These are phyloP conservation scores for Thalassiosira gravida DNA, from an alignment of 352 stramenopile species.

Conservation along the genomic window DNA sequence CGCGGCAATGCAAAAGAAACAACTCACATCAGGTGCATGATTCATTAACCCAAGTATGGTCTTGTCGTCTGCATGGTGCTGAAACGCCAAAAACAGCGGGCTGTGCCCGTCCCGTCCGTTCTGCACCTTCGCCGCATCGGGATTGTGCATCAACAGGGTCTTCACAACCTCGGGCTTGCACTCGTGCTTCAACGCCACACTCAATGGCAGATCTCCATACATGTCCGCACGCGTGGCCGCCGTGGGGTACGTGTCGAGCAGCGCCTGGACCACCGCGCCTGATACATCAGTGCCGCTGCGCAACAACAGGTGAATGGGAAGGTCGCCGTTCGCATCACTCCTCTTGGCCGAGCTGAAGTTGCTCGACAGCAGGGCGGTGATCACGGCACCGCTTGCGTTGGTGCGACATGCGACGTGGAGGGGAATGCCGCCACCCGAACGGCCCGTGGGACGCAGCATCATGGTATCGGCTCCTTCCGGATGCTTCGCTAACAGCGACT, in stretches of 20 bases:
- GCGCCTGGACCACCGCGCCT: constrained; percentile 78
- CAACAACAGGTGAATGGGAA: constrained; percentile 82
- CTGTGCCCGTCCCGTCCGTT: constrained; percentile 81
- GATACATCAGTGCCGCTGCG: constrained; percentile 80
- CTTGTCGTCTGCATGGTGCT: constrained; percentile 82
- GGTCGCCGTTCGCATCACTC: constrained; percentile 83
- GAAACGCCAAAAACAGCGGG: constrained; percentile 80
- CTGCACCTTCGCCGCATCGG: constrained; percentile 73
- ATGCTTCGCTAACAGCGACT: constrained; percentile 77
- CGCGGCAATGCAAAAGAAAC: no score
- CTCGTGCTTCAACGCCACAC: constrained; percentile 78
- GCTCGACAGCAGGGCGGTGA: constrained; percentile 77
- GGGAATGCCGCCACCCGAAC: constrained; percentile 79
- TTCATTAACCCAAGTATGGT: constrained; percentile 86
- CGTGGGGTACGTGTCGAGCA: constrained; percentile 79
- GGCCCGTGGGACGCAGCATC: constrained; percentile 75
- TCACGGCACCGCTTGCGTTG: constrained; percentile 72
- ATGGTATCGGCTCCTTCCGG: constrained; percentile 84
- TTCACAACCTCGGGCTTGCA: constrained; percentile 82
- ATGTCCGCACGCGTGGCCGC: constrained; percentile 82
- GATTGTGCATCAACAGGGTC: constrained; percentile 82
- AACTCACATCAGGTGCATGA: constrained; percentile 79
- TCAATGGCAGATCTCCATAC: constrained; percentile 82
- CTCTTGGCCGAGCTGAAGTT: constrained; percentile 85
- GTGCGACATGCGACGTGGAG: constrained; percentile 82